Conservation (phyloP, 345 rosid genomes). For the Microcos paniculata region DNA sequence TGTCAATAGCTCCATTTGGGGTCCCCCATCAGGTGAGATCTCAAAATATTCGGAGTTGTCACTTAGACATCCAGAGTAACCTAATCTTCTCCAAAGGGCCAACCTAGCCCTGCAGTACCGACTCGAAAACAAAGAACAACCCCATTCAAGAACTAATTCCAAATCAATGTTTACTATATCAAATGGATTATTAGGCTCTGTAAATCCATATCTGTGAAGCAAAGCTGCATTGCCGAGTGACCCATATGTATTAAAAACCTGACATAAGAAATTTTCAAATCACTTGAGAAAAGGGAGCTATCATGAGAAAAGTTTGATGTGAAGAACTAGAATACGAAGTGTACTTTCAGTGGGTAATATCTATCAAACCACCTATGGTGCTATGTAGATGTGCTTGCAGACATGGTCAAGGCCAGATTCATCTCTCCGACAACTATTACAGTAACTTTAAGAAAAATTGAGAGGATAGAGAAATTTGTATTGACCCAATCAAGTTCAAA, state of each 20-base stretch:
- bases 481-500: neutral
- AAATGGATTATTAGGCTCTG: slow-evolving; percentile 68
- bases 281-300: neutral
- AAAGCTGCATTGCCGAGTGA: slow-evolving; percentile 79
- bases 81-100: slow-evolving; percentile 67
- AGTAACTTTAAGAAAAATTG: neutral
- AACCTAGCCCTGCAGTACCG: slow-evolving; percentile 66
- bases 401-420: neutral
- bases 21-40: slow-evolving; percentile 65
- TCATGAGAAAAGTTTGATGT: slow-evolving; percentile 5
- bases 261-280: neutral
- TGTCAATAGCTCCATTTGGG: slow-evolving; percentile 68
- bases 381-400: neutral
- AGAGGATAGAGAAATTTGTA: neutral
- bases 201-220: slow-evolving; percentile 91
- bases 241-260: slow-evolving; percentile 93
- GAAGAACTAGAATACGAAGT: neutral
- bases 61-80: slow-evolving; percentile 58
- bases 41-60: slow-evolving; percentile 76
- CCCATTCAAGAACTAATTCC: slow-evolving; percentile 72
- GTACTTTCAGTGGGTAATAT: neutral
- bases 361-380: neutral
- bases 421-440: neutral
- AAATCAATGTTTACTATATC: slow-evolving; percentile 84
- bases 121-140: slow-evolving; percentile 54